Evolutionary conservation across 768 basidiomycete genomes (phyloP).

Genomic region (Trametes maxima): DNA sequence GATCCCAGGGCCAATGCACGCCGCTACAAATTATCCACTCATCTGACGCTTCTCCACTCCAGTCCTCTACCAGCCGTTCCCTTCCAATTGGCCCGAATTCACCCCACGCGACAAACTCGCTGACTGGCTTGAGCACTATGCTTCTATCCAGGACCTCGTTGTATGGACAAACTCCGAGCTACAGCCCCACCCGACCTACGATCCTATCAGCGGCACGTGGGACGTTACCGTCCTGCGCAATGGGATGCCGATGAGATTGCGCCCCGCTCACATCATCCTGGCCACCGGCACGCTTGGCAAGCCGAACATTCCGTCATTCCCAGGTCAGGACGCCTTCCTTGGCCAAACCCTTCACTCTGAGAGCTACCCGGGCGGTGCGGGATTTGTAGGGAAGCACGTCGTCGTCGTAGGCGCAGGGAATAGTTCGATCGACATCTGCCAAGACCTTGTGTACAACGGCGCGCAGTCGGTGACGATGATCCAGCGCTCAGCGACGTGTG

Average conservation of each 20-base stretch:
- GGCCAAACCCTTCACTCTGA: constrained; percentile 39
- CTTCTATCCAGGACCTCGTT: constrained; percentile 41
- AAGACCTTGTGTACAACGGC: constrained; percentile 38
- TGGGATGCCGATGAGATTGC: constrained; percentile 34
- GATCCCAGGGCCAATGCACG: too few species aligned
- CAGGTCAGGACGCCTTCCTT: constrained; percentile 31
- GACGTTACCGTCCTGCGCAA: constrained; percentile 36
- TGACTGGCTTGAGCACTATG: constrained; percentile 48
- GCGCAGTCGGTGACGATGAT: constrained; percentile 44
- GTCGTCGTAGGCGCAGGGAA: constrained; percentile 48
- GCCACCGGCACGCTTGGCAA: constrained; percentile 42
- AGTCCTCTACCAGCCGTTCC: constrained; percentile 46
- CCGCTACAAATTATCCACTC: too few species aligned
- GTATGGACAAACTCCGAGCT: constrained; percentile 45
- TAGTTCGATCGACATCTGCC: constrained; percentile 43
- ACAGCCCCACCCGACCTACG: constrained; percentile 38
- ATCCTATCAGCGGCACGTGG: constrained; percentile 38
- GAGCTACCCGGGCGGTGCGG: constrained; percentile 33
- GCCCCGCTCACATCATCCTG: constrained; percentile 43
- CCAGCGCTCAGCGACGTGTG: constrained; percentile 44
- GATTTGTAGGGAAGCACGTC: constrained; percentile 38
- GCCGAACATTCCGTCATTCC: constrained; percentile 37
- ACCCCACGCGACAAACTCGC: constrained; percentile 46
- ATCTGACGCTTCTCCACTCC: too few species aligned
- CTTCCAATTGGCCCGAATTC: constrained; percentile 44